Conservation (phyloP, 495 filamentous ascomycete species). For the Trichoderma asperelloides region DNA sequence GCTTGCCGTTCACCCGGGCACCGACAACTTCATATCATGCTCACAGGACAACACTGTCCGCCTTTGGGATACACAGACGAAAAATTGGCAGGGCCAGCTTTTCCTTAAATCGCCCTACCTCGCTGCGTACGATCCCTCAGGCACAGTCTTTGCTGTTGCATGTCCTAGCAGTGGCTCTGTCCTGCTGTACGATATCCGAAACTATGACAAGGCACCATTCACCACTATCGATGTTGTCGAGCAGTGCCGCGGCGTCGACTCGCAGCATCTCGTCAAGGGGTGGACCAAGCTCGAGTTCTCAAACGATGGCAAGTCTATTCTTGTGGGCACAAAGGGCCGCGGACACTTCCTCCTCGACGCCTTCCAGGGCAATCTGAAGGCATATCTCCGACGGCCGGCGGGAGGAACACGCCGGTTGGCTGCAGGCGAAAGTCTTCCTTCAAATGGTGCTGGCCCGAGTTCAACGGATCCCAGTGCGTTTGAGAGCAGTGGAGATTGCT, state of each 20-base stretch:
- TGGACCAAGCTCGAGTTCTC: slow-evolving; percentile 91
- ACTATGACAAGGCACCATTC: slow-evolving; percentile 86
- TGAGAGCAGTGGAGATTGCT: slow-evolving; percentile 66
- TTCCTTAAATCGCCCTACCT: slow-evolving; percentile 70
- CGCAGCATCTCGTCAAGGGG: slow-evolving; percentile 34
- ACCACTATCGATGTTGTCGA: slow-evolving; percentile 69
- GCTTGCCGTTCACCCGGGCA: slow-evolving; percentile 61
- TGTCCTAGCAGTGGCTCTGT: slow-evolving; percentile 67
- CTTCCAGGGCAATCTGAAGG: slow-evolving; percentile 67
- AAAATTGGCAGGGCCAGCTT: slow-evolving; percentile 66
- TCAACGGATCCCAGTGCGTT: slow-evolving; percentile 11
- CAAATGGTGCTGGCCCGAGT: slow-evolving; percentile 12
- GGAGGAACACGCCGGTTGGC: slow-evolving; percentile 37
- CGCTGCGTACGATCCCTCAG: slow-evolving; percentile 79
- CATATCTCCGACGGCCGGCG: slow-evolving; percentile 44
- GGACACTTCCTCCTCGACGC: slow-evolving; percentile 88
- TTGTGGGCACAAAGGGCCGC: slow-evolving; percentile 68
- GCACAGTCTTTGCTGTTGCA: slow-evolving; percentile 82
- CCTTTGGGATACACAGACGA: slow-evolving; percentile 72
- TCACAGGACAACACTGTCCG: slow-evolving; percentile 79
- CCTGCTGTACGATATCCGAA: slow-evolving; percentile 85
- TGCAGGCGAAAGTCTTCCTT: slow-evolving; percentile 34
- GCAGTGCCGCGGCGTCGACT: slow-evolving; percentile 23
- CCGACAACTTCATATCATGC: slow-evolving; percentile 86
- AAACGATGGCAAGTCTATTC: slow-evolving; percentile 83